These are phyloP conservation scores for Francoa sonchifolia DNA, from an alignment of 441 rosid species.

Conservation along the genomic window DNA sequence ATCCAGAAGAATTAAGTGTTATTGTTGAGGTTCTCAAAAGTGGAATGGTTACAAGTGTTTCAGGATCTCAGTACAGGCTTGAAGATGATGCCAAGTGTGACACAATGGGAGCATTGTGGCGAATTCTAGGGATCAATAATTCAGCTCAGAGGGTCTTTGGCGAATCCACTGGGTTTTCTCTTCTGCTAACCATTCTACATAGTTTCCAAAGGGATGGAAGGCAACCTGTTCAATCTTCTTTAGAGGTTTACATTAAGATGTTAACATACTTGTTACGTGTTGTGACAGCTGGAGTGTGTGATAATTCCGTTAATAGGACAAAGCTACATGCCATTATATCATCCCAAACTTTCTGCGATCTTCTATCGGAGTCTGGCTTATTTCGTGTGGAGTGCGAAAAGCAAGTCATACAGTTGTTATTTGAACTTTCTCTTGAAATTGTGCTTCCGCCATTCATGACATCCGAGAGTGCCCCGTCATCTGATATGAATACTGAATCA, in stretches of 20 bases:
- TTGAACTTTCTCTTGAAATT: slow-evolving; percentile 96
- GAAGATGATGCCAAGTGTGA: slow-evolving; percentile 93
- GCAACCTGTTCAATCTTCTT: slow-evolving; percentile 43
- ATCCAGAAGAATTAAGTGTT: slow-evolving; percentile 85
- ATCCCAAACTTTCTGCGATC: slow-evolving; percentile 93
- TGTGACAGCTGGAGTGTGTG: slow-evolving; percentile 81
- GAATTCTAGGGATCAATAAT: slow-evolving; percentile 74
- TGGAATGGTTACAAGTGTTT: slow-evolving; percentile 90
- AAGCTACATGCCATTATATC: slow-evolving; percentile 72
- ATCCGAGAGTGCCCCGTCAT: slow-evolving; percentile 34
- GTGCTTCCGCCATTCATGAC: slow-evolving; percentile 83
- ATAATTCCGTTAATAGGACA: slow-evolving; percentile 71
- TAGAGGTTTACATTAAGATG: slow-evolving; percentile 48
- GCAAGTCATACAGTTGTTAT: slow-evolving; percentile 84
- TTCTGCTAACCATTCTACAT: slow-evolving; percentile 86
- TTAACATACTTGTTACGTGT: slow-evolving; percentile 85
- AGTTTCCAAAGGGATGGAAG: slow-evolving; percentile 75
- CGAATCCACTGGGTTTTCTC: slow-evolving; percentile 97
- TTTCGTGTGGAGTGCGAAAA: slow-evolving; percentile 87
- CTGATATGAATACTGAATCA: slow-evolving; percentile 31
- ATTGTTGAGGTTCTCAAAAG: slow-evolving; percentile 96
- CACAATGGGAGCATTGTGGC: slow-evolving; percentile 97
- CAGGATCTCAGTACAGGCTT: slow-evolving; percentile 90
- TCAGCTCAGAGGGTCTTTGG: slow-evolving; percentile 92
- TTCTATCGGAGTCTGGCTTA: slow-evolving; percentile 91